These are phyloP conservation scores for Globisporangium sylvaticum DNA, from an alignment of 352 stramenopile species.

Conservation along the genomic window DNA sequence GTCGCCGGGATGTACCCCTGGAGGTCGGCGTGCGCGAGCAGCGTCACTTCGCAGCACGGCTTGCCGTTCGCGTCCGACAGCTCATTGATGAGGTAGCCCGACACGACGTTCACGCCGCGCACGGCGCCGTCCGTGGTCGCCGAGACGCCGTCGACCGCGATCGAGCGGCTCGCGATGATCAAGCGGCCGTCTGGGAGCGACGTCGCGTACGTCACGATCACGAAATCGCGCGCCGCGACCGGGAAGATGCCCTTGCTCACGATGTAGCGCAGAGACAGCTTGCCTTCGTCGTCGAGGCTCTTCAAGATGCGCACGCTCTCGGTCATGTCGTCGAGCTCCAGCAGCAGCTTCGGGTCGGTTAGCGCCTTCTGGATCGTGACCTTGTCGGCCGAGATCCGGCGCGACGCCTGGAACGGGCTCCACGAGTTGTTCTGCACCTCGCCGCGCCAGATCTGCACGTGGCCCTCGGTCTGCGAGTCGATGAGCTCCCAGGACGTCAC, in stretches of 20 bases:
- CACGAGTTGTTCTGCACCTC: constrained; percentile 59
- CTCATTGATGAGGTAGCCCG: constrained; percentile 76
- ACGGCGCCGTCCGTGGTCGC: constrained; percentile 54
- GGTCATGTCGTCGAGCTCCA: constrained; percentile 83
- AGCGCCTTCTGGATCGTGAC: constrained; percentile 49
- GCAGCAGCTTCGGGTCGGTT: constrained; percentile 53
- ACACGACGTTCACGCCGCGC: constrained; percentile 62
- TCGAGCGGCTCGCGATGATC: constrained; percentile 65
- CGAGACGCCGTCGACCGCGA: constrained; percentile 39
- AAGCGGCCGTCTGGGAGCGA: constrained; percentile 47
- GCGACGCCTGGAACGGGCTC: constrained; percentile 63
- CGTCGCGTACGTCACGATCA: constrained; percentile 60
- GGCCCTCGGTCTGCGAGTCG: constrained; percentile 41
- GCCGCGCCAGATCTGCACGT: constrained; percentile 59
- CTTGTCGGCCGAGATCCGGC: constrained; percentile 54
- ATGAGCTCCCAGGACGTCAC: constrained; percentile 73
- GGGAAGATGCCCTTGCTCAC: constrained; percentile 79
- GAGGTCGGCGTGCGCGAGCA: constrained; percentile 74
- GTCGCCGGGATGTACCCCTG: constrained; percentile 73
- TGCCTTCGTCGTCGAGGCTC: constrained; percentile 42
- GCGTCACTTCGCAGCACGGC: constrained; percentile 64
- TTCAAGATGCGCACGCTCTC: constrained; percentile 58
- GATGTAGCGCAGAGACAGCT: constrained; percentile 63
- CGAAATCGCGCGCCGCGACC: constrained; percentile 67
- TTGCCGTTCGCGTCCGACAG: constrained; percentile 38